phyloP scores from a whole-genome alignment of 495 filamentous ascomycete genomes.

The Oleoguttula mirabilis region DNA sequence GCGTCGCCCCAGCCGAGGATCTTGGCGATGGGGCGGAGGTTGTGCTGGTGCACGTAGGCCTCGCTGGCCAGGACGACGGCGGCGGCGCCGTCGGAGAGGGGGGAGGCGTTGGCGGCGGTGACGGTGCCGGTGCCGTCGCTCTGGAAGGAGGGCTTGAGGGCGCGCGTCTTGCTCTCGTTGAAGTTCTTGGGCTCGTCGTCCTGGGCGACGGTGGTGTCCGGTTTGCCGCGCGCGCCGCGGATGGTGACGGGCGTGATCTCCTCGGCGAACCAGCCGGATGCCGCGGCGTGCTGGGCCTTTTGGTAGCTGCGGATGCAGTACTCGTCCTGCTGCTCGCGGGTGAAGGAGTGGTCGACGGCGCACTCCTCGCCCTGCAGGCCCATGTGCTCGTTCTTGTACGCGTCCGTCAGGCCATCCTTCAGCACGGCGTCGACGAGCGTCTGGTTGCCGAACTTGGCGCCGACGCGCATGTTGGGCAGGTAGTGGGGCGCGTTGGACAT shows the following conservation, averaged over 20 bases:
- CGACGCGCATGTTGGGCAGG: constrained; percentile 66
- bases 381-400: constrained; percentile 90
- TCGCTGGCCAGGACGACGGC: constrained; percentile 87
- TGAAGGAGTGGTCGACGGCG: constrained; percentile 67
- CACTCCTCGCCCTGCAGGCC: constrained; percentile 87
- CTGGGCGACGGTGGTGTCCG: constrained; percentile 60
- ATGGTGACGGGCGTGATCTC: constrained; percentile 91
- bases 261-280: constrained; percentile 59
- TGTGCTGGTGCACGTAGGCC: constrained; percentile 73
- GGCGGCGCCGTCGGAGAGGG: constrained; percentile 84
- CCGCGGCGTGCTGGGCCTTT: constrained; percentile 76
- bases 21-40: constrained; percentile 81
- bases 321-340: constrained; percentile 73
- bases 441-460: constrained; percentile 83
- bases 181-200: constrained; percentile 98
- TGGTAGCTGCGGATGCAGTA: constrained; percentile 89
- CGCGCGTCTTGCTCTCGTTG: constrained; percentile 79
- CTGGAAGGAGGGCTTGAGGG: constrained; percentile 69
- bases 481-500: constrained; percentile 99
- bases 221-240: constrained; percentile 79
- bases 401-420: constrained; percentile 84
- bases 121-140: constrained; percentile 67
- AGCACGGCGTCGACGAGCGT: constrained; percentile 78
- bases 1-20: constrained; percentile 96
- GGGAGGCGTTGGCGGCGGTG: constrained; percentile 94